Conservation (phyloP, 2,329 filamentous ascomycete genomes). For the Hymenoscyphus fructigenus region DNA sequence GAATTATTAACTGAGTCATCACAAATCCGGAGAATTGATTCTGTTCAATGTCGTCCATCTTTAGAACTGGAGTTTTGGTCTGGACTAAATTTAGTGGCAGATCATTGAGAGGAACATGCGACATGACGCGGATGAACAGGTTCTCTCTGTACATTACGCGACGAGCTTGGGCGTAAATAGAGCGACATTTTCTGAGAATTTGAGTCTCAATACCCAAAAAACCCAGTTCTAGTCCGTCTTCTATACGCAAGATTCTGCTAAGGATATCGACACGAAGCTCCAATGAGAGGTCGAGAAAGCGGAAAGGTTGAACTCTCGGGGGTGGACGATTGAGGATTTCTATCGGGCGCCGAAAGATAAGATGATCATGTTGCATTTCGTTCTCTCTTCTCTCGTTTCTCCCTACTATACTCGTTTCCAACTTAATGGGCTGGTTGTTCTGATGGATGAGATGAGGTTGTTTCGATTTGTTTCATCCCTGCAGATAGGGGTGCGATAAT, state of each 20-base stretch:
- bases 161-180: not conserved
- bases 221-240: not conserved
- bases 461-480: not conserved
- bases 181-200: not conserved
- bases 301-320: not conserved
- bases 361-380: not conserved
- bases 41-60: not conserved
- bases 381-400: not conserved
- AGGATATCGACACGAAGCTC: not conserved
- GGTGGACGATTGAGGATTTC: not conserved
- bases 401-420: no score
- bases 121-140: not conserved
- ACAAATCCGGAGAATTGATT: no score
- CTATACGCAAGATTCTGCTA: no score
- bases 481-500: not conserved
- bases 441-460: not conserved
- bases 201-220: not conserved
- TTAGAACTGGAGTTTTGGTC: not conserved
- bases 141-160: not conserved
- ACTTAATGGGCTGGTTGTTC: not conserved
- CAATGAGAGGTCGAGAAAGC: not conserved
- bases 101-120: not conserved
- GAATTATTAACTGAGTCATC: no score
- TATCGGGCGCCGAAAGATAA: not conserved
- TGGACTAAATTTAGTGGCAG: not conserved